Evolutionary conservation across 2,329 filamentous ascomycete genomes (phyloP).

Genomic region (Arthrobotrys megalospora): DNA sequence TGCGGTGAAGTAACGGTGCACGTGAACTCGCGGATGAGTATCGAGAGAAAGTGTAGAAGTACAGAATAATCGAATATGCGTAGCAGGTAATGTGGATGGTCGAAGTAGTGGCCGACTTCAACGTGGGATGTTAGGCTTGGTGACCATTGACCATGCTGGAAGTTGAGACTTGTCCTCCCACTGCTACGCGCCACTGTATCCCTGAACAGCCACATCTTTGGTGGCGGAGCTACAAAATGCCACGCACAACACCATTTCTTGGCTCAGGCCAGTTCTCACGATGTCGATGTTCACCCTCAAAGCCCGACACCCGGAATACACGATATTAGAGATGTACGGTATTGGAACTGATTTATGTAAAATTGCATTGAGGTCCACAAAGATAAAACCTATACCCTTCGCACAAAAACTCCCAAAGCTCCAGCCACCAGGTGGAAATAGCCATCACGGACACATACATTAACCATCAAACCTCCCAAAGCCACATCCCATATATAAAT

Average conservation of each 20-base stretch:
- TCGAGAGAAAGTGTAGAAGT: slow-evolving; percentile 2
- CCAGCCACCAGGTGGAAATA: too few relatives aligned
- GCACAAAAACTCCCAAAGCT: too few relatives aligned
- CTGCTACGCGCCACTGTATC: slow-evolving; percentile 33
- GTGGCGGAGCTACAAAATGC: slow-evolving; percentile 26
- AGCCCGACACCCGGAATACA: too few relatives aligned
- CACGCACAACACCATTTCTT: slow-evolving; percentile 35
- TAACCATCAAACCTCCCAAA: too few relatives aligned
- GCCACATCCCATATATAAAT: too few relatives aligned
- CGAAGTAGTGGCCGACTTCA: slow-evolving; percentile 50
- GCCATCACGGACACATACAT: too few relatives aligned
- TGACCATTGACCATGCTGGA: slow-evolving; percentile 50
- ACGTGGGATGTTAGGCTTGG: slow-evolving; percentile 46
- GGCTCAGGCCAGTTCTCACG: background rate
- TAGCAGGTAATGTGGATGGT: slow-evolving; percentile 33
- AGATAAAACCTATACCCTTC: too few relatives aligned
- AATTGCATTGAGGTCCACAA: too few relatives aligned
- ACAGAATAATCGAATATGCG: slow-evolving; percentile 4
- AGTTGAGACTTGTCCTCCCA: slow-evolving; percentile 61
- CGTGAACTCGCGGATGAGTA: background rate
- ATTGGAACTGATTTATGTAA: too few relatives aligned
- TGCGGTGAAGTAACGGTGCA: background rate
- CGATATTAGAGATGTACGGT: too few relatives aligned
- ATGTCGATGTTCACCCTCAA: too few relatives aligned
- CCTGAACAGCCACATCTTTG: slow-evolving; percentile 7